Conservation (phyloP, 2,329 filamentous ascomycete species). For the Diaporthe citri region DNA sequence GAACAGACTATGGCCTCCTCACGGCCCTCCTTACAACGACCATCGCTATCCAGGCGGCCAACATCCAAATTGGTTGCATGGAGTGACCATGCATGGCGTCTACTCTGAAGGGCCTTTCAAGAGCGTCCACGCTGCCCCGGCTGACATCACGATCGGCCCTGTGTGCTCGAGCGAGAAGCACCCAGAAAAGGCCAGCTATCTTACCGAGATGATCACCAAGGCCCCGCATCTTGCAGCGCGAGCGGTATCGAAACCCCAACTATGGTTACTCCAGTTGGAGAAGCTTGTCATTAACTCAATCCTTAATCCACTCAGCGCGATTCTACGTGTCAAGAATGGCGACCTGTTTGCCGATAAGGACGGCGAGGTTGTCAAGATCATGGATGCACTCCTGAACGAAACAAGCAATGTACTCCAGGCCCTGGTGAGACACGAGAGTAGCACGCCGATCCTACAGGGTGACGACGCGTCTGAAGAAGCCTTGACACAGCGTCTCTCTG, state of each 20-base stretch:
- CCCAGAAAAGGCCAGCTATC: constrained; percentile 47
- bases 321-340: constrained; percentile 85
- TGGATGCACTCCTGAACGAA: constrained; percentile 80
- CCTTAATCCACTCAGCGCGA: constrained; percentile 86
- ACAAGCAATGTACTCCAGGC: constrained; percentile 78
- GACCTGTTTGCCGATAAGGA: constrained; percentile 72
- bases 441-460: constrained; percentile 52
- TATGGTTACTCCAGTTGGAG: constrained; percentile 79
- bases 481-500: constrained; percentile 58
- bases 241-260: constrained; percentile 55
- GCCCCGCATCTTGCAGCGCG: constrained; percentile 59
- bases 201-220: constrained; percentile 56
- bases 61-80: constrained; percentile 78
- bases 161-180: constrained; percentile 51
- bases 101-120: constrained; percentile 63
- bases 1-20: constrained; percentile 73
- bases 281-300: constrained; percentile 86
- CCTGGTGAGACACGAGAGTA: constrained; percentile 72
- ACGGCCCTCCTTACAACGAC: constrained; percentile 57
- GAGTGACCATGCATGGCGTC: constrained; percentile 71
- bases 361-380: constrained; percentile 66
- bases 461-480: constrained; percentile 34
- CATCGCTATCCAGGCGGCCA: constrained; percentile 53
- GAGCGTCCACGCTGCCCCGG: constrained; percentile 65
- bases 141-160: constrained; percentile 60